phyloP scores from a whole-genome alignment of 345 rosid genomes.

The Lenwebbia sp. region DNA sequence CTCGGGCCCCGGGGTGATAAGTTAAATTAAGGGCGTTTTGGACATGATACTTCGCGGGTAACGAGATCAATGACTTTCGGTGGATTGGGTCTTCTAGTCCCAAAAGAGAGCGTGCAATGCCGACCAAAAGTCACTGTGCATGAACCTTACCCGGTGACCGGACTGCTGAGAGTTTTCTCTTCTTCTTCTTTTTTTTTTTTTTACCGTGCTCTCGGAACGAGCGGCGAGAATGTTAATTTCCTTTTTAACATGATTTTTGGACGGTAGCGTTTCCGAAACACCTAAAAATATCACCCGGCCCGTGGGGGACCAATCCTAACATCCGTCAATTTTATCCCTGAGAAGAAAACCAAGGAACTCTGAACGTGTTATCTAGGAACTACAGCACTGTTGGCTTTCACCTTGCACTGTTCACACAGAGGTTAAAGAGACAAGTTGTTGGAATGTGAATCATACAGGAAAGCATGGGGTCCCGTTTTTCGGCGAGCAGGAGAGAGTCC shows the following conservation, averaged over 20 bases:
- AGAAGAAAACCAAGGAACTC: not conserved
- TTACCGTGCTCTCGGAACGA: not conserved
- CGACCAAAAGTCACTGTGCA: slow-evolving; percentile 9
- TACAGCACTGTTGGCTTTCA: not conserved
- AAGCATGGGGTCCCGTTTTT: no score
- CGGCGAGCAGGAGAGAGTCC: no score
- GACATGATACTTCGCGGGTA: not conserved
- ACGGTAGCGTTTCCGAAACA: not conserved
- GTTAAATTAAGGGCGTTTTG: not conserved
- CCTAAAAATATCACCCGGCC: not conserved
- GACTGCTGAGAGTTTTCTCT: not conserved
- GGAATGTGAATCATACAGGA: no score
- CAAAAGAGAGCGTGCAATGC: slow-evolving; percentile 2
- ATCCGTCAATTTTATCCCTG: not conserved
- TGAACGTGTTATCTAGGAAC: not conserved
- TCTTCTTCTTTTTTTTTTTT: no score
- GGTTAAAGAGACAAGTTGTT: not conserved
- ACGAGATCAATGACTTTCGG: slow-evolving; percentile 5
- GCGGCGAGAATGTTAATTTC: not conserved
- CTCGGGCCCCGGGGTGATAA: not conserved
- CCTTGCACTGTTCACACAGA: not conserved
- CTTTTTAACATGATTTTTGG: not conserved
- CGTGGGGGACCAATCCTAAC: not conserved
- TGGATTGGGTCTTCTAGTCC: slow-evolving; percentile 2
- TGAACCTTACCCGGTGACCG: slow-evolving; percentile 6